phyloP scores from a whole-genome alignment of 306 rosid species.

The Lagenaria siceraria region DNA sequence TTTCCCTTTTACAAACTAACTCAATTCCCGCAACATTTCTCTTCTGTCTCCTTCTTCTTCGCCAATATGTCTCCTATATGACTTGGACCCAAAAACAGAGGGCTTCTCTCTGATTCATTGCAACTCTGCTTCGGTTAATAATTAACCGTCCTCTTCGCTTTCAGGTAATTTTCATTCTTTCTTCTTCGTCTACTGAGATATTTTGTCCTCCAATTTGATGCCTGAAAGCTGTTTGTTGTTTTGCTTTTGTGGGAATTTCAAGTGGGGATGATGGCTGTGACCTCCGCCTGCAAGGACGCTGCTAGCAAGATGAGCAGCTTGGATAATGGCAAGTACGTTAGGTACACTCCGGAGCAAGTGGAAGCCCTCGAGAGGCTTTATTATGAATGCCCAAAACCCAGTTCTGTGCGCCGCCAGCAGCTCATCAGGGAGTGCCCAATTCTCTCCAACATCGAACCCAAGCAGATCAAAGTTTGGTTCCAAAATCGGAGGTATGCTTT shows the following conservation, averaged over 20 bases:
- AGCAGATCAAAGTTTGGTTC: conserved; percentile 99
- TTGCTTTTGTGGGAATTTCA: neutral
- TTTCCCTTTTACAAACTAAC: too few species aligned
- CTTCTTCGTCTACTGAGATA: neutral
- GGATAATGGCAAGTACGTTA: conserved; percentile 96
- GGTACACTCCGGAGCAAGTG: conserved; percentile 96
- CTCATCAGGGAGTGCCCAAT: conserved; percentile 92
- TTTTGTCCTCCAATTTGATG: neutral
- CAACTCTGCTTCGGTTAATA: neutral
- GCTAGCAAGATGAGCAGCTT: conserved; percentile 29
- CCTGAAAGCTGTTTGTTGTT: neutral
- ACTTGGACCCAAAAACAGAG: neutral
- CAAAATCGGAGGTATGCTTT: conserved; percentile 67
- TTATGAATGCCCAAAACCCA: conserved; percentile 96
- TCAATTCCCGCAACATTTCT: too few species aligned
- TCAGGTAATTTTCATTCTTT: neutral
- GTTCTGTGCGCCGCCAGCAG: conserved; percentile 92
- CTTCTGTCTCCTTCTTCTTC: neutral
- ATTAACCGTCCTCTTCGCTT: neutral
- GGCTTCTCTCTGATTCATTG: neutral
- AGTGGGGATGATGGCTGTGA: conserved; percentile 65
- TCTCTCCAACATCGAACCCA: conserved; percentile 89
- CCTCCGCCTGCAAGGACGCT: conserved; percentile 56
- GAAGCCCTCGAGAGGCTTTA: conserved; percentile 91
- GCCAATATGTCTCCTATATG: neutral